Percentiles rank a stretch among this genome's conserved stretches.
Evolutionary conservation across 768 basidiomycete genomes (phyloP).

Genomic region (Lentinula aciculospora): DNA sequence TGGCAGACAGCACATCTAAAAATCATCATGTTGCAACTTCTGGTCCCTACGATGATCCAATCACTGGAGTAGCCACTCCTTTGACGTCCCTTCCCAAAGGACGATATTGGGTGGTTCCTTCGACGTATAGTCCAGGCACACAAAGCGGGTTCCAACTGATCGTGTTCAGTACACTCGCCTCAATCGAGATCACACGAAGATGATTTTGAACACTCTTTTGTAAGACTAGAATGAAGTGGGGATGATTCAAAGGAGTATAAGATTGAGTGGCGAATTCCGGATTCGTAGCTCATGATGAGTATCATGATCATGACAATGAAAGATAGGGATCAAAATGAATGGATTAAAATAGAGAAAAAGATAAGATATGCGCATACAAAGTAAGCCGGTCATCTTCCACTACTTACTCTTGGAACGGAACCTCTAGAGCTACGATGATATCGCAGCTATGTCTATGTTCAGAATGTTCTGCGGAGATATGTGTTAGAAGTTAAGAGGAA

Average conservation of each 20-base stretch:
- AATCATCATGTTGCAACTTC: constrained; percentile 55
- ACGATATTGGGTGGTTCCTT: constrained; percentile 69
- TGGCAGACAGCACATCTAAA: constrained; percentile 21
- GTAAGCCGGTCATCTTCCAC: too few species aligned
- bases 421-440: neutral
- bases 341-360: too few species aligned
- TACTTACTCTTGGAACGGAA: too few species aligned
- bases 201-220: too few species aligned
- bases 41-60: constrained; percentile 71
- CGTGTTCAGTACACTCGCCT: constrained; percentile 44
- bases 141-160: constrained; percentile 54
- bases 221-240: too few species aligned
- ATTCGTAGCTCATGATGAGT: too few species aligned
- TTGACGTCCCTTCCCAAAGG: constrained; percentile 48
- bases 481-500: constrained; percentile 47
- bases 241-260: too few species aligned
- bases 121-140: constrained; percentile 61
- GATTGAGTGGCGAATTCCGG: too few species aligned
- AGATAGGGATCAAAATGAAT: too few species aligned
- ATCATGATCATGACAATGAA: too few species aligned
- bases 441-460: neutral
- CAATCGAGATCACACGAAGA: constrained; percentile 8
- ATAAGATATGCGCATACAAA: too few species aligned
- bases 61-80: constrained; percentile 66
- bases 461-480: neutral